phyloP scores from a whole-genome alignment of 192 early-diverging fungal species.

The Coemansia sp. region DNA sequence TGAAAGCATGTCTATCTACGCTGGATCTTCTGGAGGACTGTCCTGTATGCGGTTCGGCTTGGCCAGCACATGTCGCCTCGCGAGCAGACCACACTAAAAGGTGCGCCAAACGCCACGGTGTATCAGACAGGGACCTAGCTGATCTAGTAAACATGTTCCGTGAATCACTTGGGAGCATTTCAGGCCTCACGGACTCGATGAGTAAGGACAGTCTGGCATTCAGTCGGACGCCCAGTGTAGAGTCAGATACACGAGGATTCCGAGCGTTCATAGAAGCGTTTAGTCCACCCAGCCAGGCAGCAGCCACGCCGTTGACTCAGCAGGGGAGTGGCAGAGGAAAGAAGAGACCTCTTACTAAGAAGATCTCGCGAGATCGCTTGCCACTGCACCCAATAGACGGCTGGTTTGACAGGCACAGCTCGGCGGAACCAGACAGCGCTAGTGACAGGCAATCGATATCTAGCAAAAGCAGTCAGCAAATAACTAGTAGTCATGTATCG shows the following conservation, averaged over 20 bases:
- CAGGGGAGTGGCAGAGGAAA: conserved; percentile 5
- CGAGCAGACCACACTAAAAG: conserved; percentile 20
- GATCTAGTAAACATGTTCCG: conserved; percentile 28
- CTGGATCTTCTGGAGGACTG: conserved; percentile 24
- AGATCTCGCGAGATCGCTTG: background rate
- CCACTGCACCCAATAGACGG: conserved; percentile 6
- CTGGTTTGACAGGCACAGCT: conserved; percentile 16
- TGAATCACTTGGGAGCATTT: conserved; percentile 25
- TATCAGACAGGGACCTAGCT: conserved; percentile 16
- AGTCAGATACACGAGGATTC: background rate
- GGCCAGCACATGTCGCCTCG: conserved; percentile 5
- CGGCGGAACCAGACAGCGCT: background rate
- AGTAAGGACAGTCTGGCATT: background rate
- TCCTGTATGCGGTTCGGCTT: conserved; percentile 32
- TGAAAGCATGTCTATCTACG: background rate
- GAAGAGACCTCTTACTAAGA: background rate
- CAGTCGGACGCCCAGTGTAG: background rate
- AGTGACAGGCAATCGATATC: background rate
- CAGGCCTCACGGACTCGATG: background rate
- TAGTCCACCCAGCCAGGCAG: background rate
- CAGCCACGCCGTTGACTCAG: background rate
- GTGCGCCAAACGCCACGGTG: conserved; percentile 23
- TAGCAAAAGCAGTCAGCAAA: background rate
- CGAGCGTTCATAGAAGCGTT: conserved; percentile 1
- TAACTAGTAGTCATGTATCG: background rate